A percentile compares a stretch with the other conserved stretches of the same genome.
phyloP scores from a whole-genome alignment of 768 basidiomycete genomes.

The Leccinum barrowsii region DNA sequence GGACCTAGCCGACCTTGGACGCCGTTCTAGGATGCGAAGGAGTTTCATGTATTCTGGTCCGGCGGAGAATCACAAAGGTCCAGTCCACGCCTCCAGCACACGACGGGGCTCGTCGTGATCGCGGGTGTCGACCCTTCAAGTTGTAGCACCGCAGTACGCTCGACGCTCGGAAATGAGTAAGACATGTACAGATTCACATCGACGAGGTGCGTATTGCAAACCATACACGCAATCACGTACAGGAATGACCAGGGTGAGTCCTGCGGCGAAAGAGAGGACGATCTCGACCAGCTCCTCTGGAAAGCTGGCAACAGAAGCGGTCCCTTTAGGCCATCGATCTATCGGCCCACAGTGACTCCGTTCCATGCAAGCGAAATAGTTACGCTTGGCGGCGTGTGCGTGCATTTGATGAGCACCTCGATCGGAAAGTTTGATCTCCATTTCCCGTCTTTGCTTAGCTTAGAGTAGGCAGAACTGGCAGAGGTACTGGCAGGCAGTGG shows the following conservation, averaged over 20 bases:
- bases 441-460: conserved; percentile 18
- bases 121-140: neutral
- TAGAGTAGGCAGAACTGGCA: conserved; percentile 7
- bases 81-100: neutral
- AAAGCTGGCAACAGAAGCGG: conserved; percentile 12
- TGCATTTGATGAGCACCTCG: conserved; percentile 3
- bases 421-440: conserved; percentile 14
- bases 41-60: neutral
- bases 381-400: conserved; percentile 13
- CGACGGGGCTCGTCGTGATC: neutral
- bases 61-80: neutral
- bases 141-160: too few species aligned
- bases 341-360: neutral
- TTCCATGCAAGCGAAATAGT: conserved; percentile 22
- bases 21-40: too few species aligned
- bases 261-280: conserved; percentile 8
- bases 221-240: neutral
- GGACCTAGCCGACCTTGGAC: too few species aligned
- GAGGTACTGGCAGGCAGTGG: neutral
- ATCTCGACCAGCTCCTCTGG: conserved; percentile 10
- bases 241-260: neutral
- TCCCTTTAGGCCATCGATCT: conserved; percentile 8
- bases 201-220: neutral
- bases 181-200: neutral
- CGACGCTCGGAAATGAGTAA: neutral